A percentile compares a stretch with the other conserved stretches of the same genome.
Evolutionary conservation across 179 eudicot genomes (phyloP).

Genomic region (Silene coronaria): DNA sequence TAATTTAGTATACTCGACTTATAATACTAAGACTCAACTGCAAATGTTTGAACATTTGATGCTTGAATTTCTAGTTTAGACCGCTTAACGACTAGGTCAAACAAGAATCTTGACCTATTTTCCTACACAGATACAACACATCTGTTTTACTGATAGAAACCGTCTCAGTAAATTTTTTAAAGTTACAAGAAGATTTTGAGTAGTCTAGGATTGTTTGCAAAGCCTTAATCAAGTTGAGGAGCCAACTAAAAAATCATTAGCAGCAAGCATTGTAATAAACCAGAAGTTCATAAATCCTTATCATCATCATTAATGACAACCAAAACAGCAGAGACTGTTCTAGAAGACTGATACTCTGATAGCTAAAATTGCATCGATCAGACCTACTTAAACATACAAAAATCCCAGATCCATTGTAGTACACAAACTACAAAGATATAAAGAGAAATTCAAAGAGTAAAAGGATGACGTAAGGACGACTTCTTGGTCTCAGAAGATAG

Average conservation of each 20-base stretch:
- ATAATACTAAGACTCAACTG: neutral
- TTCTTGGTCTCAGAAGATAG: neutral
- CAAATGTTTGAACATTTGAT: neutral
- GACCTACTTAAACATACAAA: neutral
- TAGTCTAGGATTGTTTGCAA: too few species aligned
- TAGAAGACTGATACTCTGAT: neutral
- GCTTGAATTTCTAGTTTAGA: neutral
- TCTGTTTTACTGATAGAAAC: neutral
- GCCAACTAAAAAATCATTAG: neutral
- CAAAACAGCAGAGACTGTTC: neutral
- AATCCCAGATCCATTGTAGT: neutral
- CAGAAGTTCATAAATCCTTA: neutral
- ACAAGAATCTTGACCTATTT: neutral
- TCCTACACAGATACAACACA: neutral
- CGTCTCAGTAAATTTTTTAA: neutral
- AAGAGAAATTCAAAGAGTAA: neutral
- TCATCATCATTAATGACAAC: neutral
- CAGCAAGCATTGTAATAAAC: neutral
- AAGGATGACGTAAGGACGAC: neutral
- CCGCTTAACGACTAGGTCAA: neutral
- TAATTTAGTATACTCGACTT: neutral
- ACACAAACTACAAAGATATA: neutral
- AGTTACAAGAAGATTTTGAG: neutral
- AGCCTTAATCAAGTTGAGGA: neutral
- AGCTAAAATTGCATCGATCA: neutral